A percentile compares a stretch with the other conserved stretches of the same genome.
Evolutionary conservation across 257 asterid genomes (phyloP).

Genomic region (Primulina eburnea): DNA sequence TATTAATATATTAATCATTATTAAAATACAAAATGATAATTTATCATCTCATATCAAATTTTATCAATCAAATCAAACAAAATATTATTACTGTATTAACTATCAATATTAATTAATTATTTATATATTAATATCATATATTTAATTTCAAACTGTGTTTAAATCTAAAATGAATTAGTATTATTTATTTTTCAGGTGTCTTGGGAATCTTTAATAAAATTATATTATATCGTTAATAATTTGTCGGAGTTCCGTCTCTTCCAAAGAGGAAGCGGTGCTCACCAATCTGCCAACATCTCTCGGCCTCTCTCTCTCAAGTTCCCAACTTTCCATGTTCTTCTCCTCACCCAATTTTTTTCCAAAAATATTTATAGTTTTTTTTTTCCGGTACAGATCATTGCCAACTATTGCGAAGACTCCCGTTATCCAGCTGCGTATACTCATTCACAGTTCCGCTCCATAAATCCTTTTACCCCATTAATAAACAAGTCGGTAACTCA

Average conservation of each 20-base stretch:
- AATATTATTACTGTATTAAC: too few species aligned
- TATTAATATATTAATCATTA: too few species aligned
- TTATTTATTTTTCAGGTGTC: not conserved
- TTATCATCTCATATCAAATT: too few species aligned
- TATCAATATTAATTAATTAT: too few species aligned
- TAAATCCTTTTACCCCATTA: slow-evolving; percentile 9
- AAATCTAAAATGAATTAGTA: too few species aligned
- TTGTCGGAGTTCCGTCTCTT: not conserved
- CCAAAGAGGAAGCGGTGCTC: not conserved
- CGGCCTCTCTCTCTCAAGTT: slow-evolving; percentile 23
- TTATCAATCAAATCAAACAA: too few species aligned
- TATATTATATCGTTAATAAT: too few species aligned
- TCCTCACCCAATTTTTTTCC: slow-evolving; percentile 26
- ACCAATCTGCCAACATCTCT: not conserved
- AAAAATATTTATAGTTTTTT: not conserved
- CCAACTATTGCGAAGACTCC: slow-evolving; percentile 23
- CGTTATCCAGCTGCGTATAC: slow-evolving; percentile 30
- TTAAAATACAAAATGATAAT: too few species aligned
- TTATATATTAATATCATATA: too few species aligned
- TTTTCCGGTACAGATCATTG: slow-evolving; percentile 35
- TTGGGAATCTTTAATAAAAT: too few species aligned
- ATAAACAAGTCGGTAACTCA: slow-evolving; percentile 18
- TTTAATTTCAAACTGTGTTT: too few species aligned
- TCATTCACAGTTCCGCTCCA: slow-evolving; percentile 25
- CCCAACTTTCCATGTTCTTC: slow-evolving; percentile 19